Evolutionary conservation across 768 basidiomycete genomes (phyloP), one percentile per base, ranked within the genome.

Genomic region (Leccinum boreale): DNA sequence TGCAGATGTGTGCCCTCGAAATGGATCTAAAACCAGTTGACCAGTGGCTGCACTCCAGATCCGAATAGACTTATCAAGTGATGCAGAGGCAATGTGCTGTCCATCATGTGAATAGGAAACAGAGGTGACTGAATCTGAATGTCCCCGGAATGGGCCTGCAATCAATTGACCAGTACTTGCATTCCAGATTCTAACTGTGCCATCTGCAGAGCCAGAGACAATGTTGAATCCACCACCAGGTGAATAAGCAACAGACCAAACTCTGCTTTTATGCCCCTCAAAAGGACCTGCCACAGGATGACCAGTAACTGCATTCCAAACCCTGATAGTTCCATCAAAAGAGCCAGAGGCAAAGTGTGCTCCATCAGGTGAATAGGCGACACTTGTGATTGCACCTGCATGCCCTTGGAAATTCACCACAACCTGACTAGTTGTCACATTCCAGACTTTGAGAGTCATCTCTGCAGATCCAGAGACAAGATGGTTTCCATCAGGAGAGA

Each of bases 401-500:
- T 56, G 55, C 19, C 55, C 55, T 17, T 56, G 55, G 15, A 44
- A 46, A 19, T 21, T 42, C 33, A 19, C 36, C 26, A 55, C 47
- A 39, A 3, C 7, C 47, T 26, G 28, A 52, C n/a, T 11, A 19
- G 47, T 29, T 39, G 24, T 48, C 24, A 31, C 45, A 55, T 48
- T 19, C 54, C 54, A 55, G 14, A 49, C 35, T 26, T 23, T 48
- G 19, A 55, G 17, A 5, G 46, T 55, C 23, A 26, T 36, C 17
- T 55, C 54, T 3, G 1, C 1, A 11, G 54, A 55, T 12, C 33
- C 46, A 48, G 36, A 36, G 17, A 36, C 36, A 17, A 36, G 17
- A 17, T 36, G 17, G 7, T 15, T 36, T 15, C 17, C 36, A 36
- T 36, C 36, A 36, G 36, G 36, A 6, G 36, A 36, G 8, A 17